These are phyloP conservation scores for Aspergillus cavernicola DNA, from an alignment of 495 filamentous ascomycete genomes.

Conservation along the genomic window DNA sequence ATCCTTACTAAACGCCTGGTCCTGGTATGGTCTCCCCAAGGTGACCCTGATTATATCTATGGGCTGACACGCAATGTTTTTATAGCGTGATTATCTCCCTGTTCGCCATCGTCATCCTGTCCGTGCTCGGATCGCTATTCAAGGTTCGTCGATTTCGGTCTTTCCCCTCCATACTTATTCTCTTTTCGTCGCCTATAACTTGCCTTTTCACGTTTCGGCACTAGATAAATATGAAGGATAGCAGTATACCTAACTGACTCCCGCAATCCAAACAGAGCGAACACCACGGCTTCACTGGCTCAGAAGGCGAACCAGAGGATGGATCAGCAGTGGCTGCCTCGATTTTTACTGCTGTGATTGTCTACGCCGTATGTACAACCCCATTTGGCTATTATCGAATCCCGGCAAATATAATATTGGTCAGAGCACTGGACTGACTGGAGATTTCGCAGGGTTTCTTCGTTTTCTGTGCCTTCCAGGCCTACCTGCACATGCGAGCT, in stretches of 20 bases:
- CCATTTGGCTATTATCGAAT: not conserved
- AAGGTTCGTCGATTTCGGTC: conserved; percentile 43
- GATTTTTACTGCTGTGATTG: conserved; percentile 77
- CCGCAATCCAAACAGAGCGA: conserved; percentile 44
- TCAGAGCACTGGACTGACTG: conserved; percentile 5
- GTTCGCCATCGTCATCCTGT: conserved; percentile 86
- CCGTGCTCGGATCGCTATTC: conserved; percentile 75
- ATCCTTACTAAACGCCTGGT: conserved; percentile 87
- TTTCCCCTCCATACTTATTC: not conserved
- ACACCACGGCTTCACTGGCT: conserved; percentile 77
- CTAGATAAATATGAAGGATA: too few species aligned
- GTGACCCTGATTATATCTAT: not conserved
- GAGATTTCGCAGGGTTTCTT: conserved; percentile 64
- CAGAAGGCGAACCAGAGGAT: conserved; percentile 67
- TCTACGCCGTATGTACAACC: conserved; percentile 68
- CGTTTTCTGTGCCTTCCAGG: conserved; percentile 84
- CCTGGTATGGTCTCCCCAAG: conserved; percentile 56
- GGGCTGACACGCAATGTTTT: not conserved
- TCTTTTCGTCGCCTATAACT: too few species aligned
- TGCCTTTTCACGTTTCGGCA: too few species aligned
- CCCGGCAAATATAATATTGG: not conserved
- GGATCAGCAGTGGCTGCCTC: conserved; percentile 73
- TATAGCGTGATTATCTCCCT: conserved; percentile 78
- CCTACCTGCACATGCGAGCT: conserved; percentile 71
- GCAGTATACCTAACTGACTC: not conserved